Base-by-base conservation (phyloP, 2,329 filamentous ascomycete species). In the Stachybotrys chlorohalonatus region DNA sequence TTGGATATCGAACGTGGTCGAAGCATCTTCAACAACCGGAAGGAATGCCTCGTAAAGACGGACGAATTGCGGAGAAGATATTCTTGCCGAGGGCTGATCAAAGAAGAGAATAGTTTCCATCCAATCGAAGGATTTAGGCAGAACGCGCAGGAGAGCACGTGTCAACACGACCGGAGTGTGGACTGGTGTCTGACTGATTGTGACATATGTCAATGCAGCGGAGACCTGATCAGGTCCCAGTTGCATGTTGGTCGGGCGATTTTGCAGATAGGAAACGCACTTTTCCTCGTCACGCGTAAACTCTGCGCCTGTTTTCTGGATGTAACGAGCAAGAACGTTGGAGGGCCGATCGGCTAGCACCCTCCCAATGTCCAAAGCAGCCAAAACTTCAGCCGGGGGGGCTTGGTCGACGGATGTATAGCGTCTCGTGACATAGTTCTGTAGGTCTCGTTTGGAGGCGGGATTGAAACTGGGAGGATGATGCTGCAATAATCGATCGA, bases 381-480 rank as follows among this genome's bases (percentile, higher is more conserved):
- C 83, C 36, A 89, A 76, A 11, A 93, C 80, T 58, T 87, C 82
- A 42, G 83, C 79, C 1, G 89, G 87, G n/a, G 85, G 75, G n/a
- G 80, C 75, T 54, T 82, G 74, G 58, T 87, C 84, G 52, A 80
- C 72, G 55, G 77, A 78, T 48, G 83, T 77, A 68, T 89, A 95
- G 62, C 90, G 82, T 55, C 86, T 78, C 63, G 80, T 79, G 55
- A 86, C 79, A 59, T 85, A 87, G 65, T 82, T 79, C 55, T 80
- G 78, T 13, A 89, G 79, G 64, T 91, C 87, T 59, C 85, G 78
- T 65, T 88, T 84, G 55, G 83, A 85, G 53, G 85, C 80, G 54
- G 90, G 84, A 64, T 88, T 89, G 75, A 95, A 95, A 68, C 87
- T 90, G 31, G 88, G 89, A 32, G 91, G 90, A 52, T 92, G 90